Conservation (phyloP, 257 asterid genomes). For the Cruciata laevipes region DNA sequence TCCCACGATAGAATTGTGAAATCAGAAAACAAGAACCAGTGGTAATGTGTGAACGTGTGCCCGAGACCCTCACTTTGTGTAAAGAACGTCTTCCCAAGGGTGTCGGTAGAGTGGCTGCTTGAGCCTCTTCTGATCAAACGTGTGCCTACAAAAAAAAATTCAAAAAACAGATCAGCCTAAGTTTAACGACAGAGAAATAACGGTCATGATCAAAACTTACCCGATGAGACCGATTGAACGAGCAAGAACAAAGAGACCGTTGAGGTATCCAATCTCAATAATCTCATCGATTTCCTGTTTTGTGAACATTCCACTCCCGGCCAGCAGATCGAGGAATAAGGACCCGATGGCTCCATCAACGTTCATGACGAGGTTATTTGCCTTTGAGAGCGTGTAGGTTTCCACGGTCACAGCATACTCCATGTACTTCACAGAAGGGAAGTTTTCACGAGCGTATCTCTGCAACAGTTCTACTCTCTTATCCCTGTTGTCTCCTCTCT, state of each 20-base stretch:
- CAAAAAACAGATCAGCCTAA: not conserved
- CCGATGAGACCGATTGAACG: constrained; percentile 99
- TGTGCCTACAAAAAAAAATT: constrained; percentile 51
- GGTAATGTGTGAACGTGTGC: not conserved
- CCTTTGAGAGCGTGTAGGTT: constrained; percentile 86
- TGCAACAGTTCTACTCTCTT: constrained; percentile 93
- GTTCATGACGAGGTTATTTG: constrained; percentile 90
- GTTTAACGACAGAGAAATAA: not conserved
- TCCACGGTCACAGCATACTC: constrained; percentile 98
- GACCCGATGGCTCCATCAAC: constrained; percentile 99
- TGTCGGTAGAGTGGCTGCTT: constrained; percentile 98
- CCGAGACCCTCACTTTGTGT: constrained; percentile 66
- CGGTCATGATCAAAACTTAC: constrained; percentile 33
- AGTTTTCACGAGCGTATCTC: constrained; percentile 71
- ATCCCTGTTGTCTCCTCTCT: constrained; percentile 99
- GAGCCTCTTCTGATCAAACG: constrained; percentile 96
- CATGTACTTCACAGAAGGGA: constrained; percentile 97
- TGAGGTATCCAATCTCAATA: constrained; percentile 85
- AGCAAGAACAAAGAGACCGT: constrained; percentile 95
- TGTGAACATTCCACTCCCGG: constrained; percentile 98
- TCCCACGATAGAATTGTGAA: constrained; percentile 21
- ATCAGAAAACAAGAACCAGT: constrained; percentile 15
- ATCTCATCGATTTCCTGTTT: constrained; percentile 93
- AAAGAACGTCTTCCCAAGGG: constrained; percentile 99
- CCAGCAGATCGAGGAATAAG: constrained; percentile 95